Evolutionary conservation across 2,329 filamentous ascomycete genomes (phyloP).

Genomic region (Stemphylium vesicarium): DNA sequence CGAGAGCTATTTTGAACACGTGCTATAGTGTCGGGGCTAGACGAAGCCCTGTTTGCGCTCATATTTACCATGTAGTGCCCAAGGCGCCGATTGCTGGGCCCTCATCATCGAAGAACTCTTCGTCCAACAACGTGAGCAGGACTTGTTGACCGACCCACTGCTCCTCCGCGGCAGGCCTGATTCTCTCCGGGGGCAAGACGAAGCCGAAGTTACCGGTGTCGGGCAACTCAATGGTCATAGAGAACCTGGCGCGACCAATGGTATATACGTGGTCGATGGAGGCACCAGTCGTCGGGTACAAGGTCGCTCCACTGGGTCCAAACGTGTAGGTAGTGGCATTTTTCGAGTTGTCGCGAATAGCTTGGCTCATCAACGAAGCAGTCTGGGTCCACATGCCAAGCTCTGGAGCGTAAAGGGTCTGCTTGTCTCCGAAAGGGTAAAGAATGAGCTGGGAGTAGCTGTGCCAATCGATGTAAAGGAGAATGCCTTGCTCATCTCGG

Average conservation of each 20-base stretch:
- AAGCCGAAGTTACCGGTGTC: conserved; percentile 58
- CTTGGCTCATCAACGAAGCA: conserved; percentile 54
- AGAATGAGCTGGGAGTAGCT: conserved; percentile 67
- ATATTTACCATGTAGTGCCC: not conserved
- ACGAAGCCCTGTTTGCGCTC: not conserved
- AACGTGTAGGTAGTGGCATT: conserved; percentile 46
- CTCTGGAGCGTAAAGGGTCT: conserved; percentile 55
- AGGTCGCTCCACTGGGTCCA: conserved; percentile 62
- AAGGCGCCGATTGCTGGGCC: conserved; percentile 20
- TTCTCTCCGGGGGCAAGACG: conserved; percentile 57
- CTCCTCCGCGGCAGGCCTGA: conserved; percentile 54
- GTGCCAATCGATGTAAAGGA: conserved; percentile 69
- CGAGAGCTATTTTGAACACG: not conserved
- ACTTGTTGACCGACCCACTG: conserved; percentile 51
- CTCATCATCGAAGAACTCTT: conserved; percentile 37
- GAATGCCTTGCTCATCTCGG: conserved; percentile 56
- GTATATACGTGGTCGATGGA: conserved; percentile 53
- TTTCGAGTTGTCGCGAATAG: conserved; percentile 55
- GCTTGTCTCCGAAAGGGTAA: conserved; percentile 64
- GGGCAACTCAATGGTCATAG: conserved; percentile 56
- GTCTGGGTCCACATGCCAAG: conserved; percentile 58
- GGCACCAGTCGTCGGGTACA: conserved; percentile 61
- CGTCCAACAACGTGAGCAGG: conserved; percentile 32
- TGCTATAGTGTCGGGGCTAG: not conserved
- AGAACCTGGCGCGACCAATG: conserved; percentile 50